Evolutionary conservation across 768 basidiomycete genomes (phyloP), one percentile per base, ranked within the genome.

Genomic region (Chalciporus sphaerocephalus): DNA sequence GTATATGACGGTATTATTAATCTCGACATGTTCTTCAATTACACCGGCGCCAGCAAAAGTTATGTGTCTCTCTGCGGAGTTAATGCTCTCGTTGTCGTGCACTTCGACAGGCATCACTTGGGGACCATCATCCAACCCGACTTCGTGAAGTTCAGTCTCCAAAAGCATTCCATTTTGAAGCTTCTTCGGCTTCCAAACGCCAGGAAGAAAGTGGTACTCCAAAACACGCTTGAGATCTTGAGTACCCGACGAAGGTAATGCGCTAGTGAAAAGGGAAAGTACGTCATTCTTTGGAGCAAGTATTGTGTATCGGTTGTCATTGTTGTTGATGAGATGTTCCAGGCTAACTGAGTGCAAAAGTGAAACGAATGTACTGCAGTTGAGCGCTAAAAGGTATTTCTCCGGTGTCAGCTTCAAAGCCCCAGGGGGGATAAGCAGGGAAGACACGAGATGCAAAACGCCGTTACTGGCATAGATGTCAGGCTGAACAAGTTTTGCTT

Each of bases 391-490:
- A 15, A 99, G 85, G 53, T 87, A 92, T 66, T 98, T 98, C 71
- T 98, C 96, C 15, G 94, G 87, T 4, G 94, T 98, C 35, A 93
- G 69, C 48, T 80, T 73, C 18, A 95, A 77, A 36, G 87, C 76
- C 13, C 80, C 83, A 3, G 78, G 74, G 6, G 92, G 88, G 10
- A 94, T 64, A 12, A 99, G 78, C 18, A 98, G 79, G 12, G 81
- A 79, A 12, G 87, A 87, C 20, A 98, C 78, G 34, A 92, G 79
- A 65, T 99, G 96, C 13, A 98, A 63, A 35, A 98, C 96, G 38
- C 95, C 96, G 57, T 99, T 99, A 23, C 88, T 85, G 5, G 90
- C 94, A 57, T 93, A 92, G 27, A 96, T 80, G 58, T 99, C 92
- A 6, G 81, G 79, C n/a, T 83, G 72, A 4, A 83, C 58, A 34